phyloP scores from a whole-genome alignment of 805 yeast species.

The Metschnikowia peoriensis region DNA sequence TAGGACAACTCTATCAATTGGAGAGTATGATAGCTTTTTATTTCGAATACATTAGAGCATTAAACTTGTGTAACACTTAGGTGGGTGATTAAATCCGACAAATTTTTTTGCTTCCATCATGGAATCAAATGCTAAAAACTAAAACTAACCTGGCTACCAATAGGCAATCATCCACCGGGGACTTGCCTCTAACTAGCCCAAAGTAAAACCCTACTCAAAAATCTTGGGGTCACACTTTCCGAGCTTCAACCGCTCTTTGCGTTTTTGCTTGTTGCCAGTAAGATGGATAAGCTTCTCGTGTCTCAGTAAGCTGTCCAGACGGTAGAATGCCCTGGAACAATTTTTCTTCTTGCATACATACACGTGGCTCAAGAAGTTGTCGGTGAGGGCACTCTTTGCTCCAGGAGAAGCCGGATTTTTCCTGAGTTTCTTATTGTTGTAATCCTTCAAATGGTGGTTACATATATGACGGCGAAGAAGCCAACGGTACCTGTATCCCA shows the following conservation, averaged over 20 bases:
- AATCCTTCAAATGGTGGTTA: constrained; percentile 18
- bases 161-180: constrained; percentile 5
- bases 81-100: neutral
- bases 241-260: constrained; percentile 11
- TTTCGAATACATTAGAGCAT: constrained; percentile 1
- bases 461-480: constrained; percentile 19
- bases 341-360: constrained; percentile 15
- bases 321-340: constrained; percentile 19
- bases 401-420: constrained; percentile 3
- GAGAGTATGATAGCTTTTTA: too few species aligned
- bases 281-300: constrained; percentile 16
- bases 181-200: neutral
- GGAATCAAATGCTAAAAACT: neutral
- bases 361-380: constrained; percentile 13
- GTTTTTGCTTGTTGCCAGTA: constrained; percentile 6
- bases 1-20: too few species aligned
- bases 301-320: constrained; percentile 19
- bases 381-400: constrained; percentile 3
- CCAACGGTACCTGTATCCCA: constrained; percentile 15
- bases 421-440: constrained; percentile 13
- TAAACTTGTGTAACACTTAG: constrained; percentile 1
- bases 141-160: neutral
- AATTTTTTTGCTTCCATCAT: neutral
- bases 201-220: constrained; percentile 3
- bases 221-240: constrained; percentile 11